Conservation (phyloP, 352 stramenopile species). For the Phytophthora pisi region DNA sequence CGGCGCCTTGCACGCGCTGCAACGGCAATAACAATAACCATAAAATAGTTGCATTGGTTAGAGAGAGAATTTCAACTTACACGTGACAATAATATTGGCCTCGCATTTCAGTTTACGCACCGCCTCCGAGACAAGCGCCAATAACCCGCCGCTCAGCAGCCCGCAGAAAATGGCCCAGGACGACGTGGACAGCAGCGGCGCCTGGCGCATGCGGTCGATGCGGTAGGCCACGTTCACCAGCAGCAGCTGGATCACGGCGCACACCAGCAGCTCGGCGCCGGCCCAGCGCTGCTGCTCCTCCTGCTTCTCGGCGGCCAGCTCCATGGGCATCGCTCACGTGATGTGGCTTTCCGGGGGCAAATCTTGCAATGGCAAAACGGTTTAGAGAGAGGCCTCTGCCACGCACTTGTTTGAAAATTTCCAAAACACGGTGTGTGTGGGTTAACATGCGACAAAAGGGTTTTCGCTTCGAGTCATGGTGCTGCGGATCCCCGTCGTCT, state of each 20-base stretch:
- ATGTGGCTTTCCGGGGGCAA: not conserved
- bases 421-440: too few relatives aligned
- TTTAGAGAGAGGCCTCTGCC: slow-evolving; percentile 11
- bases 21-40: not conserved
- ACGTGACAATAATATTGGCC: not conserved
- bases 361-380: not conserved
- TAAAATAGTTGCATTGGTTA: not conserved
- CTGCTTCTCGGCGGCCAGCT: slow-evolving; percentile 27
- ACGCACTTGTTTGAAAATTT: not conserved
- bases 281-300: slow-evolving; percentile 54
- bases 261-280: slow-evolving; percentile 63
- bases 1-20: slow-evolving; percentile 48
- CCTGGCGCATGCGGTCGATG: slow-evolving; percentile 53
- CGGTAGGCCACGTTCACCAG: slow-evolving; percentile 70
- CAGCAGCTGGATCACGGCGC: slow-evolving; percentile 64
- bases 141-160: slow-evolving; percentile 17
- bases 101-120: slow-evolving; percentile 10
- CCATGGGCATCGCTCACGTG: slow-evolving; percentile 12
- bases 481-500: slow-evolving; percentile 46
- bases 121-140: not conserved
- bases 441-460: too few relatives aligned
- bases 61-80: too few relatives aligned
- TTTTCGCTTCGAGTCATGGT: not conserved
- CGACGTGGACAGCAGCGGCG: slow-evolving; percentile 63
- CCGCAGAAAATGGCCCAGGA: slow-evolving; percentile 72